Base-by-base conservation (phyloP, 2,329 filamentous ascomycete genomes). In the Madurella mycetomatis region DNA sequence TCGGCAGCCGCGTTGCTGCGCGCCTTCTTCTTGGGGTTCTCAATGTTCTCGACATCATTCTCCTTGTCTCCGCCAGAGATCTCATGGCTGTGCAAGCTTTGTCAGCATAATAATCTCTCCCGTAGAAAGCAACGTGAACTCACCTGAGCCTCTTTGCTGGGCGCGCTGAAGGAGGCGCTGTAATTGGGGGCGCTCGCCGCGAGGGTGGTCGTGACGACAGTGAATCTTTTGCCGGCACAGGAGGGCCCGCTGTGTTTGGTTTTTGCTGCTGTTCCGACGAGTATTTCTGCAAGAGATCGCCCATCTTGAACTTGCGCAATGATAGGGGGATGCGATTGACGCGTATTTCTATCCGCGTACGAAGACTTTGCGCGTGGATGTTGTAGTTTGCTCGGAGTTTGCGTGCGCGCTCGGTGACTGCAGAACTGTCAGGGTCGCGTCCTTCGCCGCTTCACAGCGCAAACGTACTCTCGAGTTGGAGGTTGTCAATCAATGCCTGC, bases 301-400 rank as follows among this genome's bases (percentile, higher is more conserved):
- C 84, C 79, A 99, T 92, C 54, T 83, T 95, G 58, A 84, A 79
- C 66, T 87, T 88, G 56, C 92, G 85, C 59, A 96, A 74, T 15
- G 85, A 80, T 63, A 84, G 81, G 8, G 94, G 94, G 49, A 97
- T 94, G 51, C 94, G 86, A 68, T 96, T 96, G 69, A 97, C 82
- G 72, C 94, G 88, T 73, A 95, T 88, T 71, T 96, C 92, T 49
- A 99, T 86, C 57, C 92, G 86, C 56, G 90, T 86, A 57, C 88
- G 83, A 40, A 97, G 80, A 59, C 88, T 88, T 69, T 92, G 88
- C 18, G 91, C 88, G 71, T 96, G 92, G 9, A 95, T 80, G 55
- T 87, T 86, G 74, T 95, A 96, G 69, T 95, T 91, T 7, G 92
- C 87, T 64, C 92, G 84, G 57, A 97, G 78, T 70, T 92, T 91